phyloP scores from a whole-genome alignment of 345 rosid species.

The Salix brachista region DNA sequence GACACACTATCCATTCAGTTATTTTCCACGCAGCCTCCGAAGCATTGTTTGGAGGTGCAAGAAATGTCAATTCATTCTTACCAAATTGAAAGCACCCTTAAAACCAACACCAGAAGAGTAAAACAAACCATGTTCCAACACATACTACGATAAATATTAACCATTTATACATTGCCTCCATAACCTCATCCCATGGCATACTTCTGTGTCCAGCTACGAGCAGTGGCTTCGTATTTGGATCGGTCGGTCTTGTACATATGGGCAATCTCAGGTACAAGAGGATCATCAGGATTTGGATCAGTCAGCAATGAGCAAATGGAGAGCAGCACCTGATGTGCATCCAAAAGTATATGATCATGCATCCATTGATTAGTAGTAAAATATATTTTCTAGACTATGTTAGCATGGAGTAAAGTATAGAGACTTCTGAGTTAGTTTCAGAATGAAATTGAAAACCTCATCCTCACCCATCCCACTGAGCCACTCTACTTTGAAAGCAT shows the following conservation, averaged over 20 bases:
- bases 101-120: background rate
- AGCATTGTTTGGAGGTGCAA: background rate
- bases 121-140: background rate
- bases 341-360: background rate
- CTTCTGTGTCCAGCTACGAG: slow-evolving; percentile 47
- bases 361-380: background rate
- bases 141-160: background rate
- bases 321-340: slow-evolving; percentile 31
- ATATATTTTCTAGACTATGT: background rate
- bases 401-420: background rate
- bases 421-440: background rate
- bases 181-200: slow-evolving; percentile 41
- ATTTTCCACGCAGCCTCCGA: background rate
- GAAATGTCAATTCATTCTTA: background rate
- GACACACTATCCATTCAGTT: background rate
- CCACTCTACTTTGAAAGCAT: background rate
- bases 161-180: background rate
- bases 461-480: background rate
- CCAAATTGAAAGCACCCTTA: background rate
- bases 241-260: slow-evolving; percentile 45
- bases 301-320: slow-evolving; percentile 43
- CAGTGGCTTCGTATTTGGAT: slow-evolving; percentile 36
- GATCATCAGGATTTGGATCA: slow-evolving; percentile 46
- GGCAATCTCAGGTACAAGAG: slow-evolving; percentile 44
- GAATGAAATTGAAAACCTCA: background rate